Evolutionary conservation across 208 protist genomes (phyloP), one percentile per base, ranked within the genome.

Genomic region (Leishmania gerbilli): DNA sequence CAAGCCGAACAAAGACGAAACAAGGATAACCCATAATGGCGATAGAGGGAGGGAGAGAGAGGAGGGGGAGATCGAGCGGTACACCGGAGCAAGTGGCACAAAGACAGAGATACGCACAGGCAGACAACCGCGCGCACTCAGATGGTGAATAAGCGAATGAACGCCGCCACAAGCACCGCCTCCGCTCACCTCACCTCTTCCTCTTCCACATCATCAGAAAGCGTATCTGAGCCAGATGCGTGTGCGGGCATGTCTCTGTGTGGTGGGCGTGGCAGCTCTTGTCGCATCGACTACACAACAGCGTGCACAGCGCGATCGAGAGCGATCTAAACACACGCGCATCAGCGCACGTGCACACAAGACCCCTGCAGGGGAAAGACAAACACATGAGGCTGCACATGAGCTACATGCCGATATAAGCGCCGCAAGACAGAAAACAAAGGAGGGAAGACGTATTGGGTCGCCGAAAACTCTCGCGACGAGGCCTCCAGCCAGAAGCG

Each of bases 21-120:
- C 40, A 42, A 42, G 40, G 42, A 11, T 45, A 45, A 11, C 42
- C 42, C 2, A 11, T 45, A 45, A 1, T 17, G 49, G 13, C 49
- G 2, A 53, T 53, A 53, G 49, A 17, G 15, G 49, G 49, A 53
- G 49, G 0, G 49, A 19, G 37, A 42, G 65, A 24, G 37, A 24
- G 31, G 65, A 40, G 65, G 19, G 5, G 19, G 34, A 40, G 34
- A 21, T 9, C 27, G 21, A 3, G 58, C 58, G 58, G 11, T 64
- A 31, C 27, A 15, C 58, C 11, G 58, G 58, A 64, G 58, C 58
- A 11, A 31, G 27, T 64, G 27, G 58, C 58, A 3, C 58, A 64
- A n/a, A 81, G 34, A 9, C 60, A 62, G 31, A 42, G 51, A 79
- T 37, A 67, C 74, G 24, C 75, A 79, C 75, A 79, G 24, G 53